Base-by-base conservation (phyloP, 352 stramenopile genomes). In the Globisporangium iwayamae region DNA sequence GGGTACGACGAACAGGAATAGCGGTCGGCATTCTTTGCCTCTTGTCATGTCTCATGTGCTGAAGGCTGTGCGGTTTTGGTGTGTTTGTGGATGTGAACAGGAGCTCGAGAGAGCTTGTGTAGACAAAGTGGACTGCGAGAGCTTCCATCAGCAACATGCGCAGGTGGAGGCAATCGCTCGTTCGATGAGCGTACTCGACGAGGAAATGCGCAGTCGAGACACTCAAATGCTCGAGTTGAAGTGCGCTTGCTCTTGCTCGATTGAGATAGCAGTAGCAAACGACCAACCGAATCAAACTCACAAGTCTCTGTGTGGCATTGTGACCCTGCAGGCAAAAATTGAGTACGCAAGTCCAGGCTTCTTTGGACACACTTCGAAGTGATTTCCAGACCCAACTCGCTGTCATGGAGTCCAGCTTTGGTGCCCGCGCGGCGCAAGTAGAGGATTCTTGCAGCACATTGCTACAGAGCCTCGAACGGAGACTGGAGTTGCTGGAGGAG, bases 401-500 rank as follows among this genome's bases (percentile, higher is more conserved):
- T 7, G 53, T 25, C 9, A n/a, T 67, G 2, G 25, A 74, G 34
- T 20, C 45, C 30, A 57, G 25, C 2, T 38, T 56, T 13, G 18
- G 20, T 2, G 41, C 56, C 4, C 63, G 55, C 11, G 18, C 67
- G 14, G 8, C 20, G 3, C 57, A 57, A 18, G 30, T 72, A 13
- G 54, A 74, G 45, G 62, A 53, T n/a, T 48, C 32, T 20, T 68
- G 53, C 32, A 56, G 4, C 0, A 41, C 25, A 38, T 14, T 34
- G 16, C 20, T 79, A 7, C 13, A 36, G 7, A 77, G 73, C 28
- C 30, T 74, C n/a, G 67, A 83, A 56, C 68, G 66, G 16, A 68
- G 76, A 25, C 58, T 88, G 25, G 63, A 58, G 48, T 62, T 90
- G 18, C 13, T 90, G 4, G 81, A 90, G 68, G 78, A 88, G 57